A percentile compares a stretch with the other conserved stretches of the same genome.
phyloP scores from a whole-genome alignment of 2,329 filamentous ascomycete species.

The Lasiodiplodia sp. region DNA sequence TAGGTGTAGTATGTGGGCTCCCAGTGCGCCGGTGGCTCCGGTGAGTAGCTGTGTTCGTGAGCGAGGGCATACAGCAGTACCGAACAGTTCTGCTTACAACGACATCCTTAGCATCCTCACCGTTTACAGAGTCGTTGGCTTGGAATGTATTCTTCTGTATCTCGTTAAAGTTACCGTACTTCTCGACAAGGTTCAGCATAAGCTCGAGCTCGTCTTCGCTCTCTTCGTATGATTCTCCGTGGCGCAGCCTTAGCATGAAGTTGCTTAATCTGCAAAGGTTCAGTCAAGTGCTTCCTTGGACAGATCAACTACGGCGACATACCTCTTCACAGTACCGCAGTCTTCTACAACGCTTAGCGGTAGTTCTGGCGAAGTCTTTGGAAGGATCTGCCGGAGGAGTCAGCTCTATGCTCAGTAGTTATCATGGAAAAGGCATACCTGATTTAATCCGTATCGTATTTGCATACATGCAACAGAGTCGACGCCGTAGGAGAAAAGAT shows the following conservation, averaged over 20 bases:
- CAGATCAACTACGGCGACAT: not conserved
- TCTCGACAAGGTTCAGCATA: slow-evolving; percentile 57
- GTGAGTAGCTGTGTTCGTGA: slow-evolving; percentile 49
- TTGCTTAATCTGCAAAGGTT: slow-evolving; percentile 38
- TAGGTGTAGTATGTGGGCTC: slow-evolving; percentile 58
- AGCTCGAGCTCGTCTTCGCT: slow-evolving; percentile 47
- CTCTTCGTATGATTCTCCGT: slow-evolving; percentile 42
- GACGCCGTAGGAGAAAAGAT: slow-evolving; percentile 66
- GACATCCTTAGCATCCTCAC: not conserved
- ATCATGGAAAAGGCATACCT: not conserved
- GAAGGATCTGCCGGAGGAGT: slow-evolving; percentile 40
- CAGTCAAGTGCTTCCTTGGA: not conserved
- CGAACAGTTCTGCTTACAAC: not conserved
- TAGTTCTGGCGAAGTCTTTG: slow-evolving; percentile 45
- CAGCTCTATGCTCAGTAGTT: not conserved
- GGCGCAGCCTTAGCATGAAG: slow-evolving; percentile 49
- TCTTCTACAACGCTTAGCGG: slow-evolving; percentile 68
- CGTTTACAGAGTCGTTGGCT: not conserved
- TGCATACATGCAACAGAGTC: slow-evolving; percentile 67
- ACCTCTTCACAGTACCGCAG: slow-evolving; percentile 58
- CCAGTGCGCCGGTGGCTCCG: slow-evolving; percentile 60
- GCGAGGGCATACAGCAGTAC: not conserved
- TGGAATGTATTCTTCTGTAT: not conserved
- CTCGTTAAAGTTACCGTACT: slow-evolving; percentile 55
- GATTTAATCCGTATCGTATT: slow-evolving; percentile 51